These are phyloP conservation scores for Kwoniella sp. DNA, from an alignment of 768 basidiomycete species.

Conservation along the genomic window DNA sequence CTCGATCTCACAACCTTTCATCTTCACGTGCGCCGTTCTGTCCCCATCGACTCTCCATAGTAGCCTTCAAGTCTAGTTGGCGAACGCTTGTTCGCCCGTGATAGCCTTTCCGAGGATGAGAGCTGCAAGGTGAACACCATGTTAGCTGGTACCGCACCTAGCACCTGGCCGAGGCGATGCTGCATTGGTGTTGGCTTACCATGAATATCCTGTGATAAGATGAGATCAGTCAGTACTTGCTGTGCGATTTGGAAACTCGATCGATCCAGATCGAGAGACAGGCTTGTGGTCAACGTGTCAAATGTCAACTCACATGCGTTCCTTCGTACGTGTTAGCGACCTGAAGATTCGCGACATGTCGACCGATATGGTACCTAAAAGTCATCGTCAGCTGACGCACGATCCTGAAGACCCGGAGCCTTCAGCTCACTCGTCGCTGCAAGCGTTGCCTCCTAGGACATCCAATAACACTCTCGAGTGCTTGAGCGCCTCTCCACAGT, in stretches of 20 bases:
- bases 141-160: neutral
- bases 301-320: slow-evolving; percentile 41
- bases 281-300: neutral
- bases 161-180: too few relatives aligned
- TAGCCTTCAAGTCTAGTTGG: slow-evolving; percentile 11
- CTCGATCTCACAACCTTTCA: too few relatives aligned
- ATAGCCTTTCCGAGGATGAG: slow-evolving; percentile 92
- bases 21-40: too few relatives aligned
- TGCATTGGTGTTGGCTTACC: slow-evolving; percentile 28
- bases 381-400: neutral
- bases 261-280: neutral
- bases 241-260: too few relatives aligned
- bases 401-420: neutral
- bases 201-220: slow-evolving; percentile 58
- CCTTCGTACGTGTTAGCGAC: slow-evolving; percentile 97
- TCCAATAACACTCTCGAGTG: slow-evolving; percentile 81
- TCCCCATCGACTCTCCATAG: too few relatives aligned
- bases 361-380: slow-evolving; percentile 82
- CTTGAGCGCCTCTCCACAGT: slow-evolving; percentile 87
- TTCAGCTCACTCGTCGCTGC: slow-evolving; percentile 81
- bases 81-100: slow-evolving; percentile 83
- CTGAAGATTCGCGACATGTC: slow-evolving; percentile 92
- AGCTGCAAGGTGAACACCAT: slow-evolving; percentile 47
- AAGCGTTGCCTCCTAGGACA: slow-evolving; percentile 91
- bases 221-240: slow-evolving; percentile 61